Conservation (phyloP, 2,329 filamentous ascomycete genomes). For the Dissoconium aciculare region DNA sequence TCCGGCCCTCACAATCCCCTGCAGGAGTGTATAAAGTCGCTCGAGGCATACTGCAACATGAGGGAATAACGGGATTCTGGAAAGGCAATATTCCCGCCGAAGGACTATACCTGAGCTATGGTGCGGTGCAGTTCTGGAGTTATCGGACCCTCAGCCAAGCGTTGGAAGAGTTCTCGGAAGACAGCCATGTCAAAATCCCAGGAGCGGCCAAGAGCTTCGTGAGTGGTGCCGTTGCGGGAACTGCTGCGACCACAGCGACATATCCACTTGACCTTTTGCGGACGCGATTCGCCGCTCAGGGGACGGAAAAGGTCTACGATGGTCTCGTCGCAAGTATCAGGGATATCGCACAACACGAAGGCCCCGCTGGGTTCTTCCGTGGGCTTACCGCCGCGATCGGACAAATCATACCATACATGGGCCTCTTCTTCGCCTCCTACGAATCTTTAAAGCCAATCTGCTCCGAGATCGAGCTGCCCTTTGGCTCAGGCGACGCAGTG, state of each 20-base stretch:
- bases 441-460: conserved; percentile 47
- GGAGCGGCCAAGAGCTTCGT: conserved; percentile 64
- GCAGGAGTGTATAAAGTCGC: conserved; percentile 16
- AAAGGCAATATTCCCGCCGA: conserved; percentile 96
- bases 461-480: conserved; percentile 36
- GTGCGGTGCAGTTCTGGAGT: conserved; percentile 73
- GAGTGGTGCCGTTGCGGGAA: conserved; percentile 69
- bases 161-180: conserved; percentile 39
- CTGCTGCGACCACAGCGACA: conserved; percentile 63
- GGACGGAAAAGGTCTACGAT: conserved; percentile 60
- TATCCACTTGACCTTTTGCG: conserved; percentile 89
- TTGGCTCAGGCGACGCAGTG: conserved; percentile 66
- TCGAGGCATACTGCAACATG: conserved; percentile 58
- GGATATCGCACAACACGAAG: conserved; percentile 64
- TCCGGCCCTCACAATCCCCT: conserved; percentile 17
- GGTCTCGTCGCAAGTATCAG: conserved; percentile 53
- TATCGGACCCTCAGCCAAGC: conserved; percentile 63
- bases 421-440: conserved; percentile 83
- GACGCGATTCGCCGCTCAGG: conserved; percentile 93
- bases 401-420: conserved; percentile 94
- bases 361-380: conserved; percentile 67
- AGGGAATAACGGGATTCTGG: conserved; percentile 79
- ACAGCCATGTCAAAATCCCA: conserved; percentile 41
- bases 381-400: conserved; percentile 66
- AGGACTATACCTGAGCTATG: conserved; percentile 83